A percentile compares a stretch with the other conserved stretches of the same genome.
Conservation (phyloP, 2,329 filamentous ascomycete genomes). For the Penicillium sp. region DNA sequence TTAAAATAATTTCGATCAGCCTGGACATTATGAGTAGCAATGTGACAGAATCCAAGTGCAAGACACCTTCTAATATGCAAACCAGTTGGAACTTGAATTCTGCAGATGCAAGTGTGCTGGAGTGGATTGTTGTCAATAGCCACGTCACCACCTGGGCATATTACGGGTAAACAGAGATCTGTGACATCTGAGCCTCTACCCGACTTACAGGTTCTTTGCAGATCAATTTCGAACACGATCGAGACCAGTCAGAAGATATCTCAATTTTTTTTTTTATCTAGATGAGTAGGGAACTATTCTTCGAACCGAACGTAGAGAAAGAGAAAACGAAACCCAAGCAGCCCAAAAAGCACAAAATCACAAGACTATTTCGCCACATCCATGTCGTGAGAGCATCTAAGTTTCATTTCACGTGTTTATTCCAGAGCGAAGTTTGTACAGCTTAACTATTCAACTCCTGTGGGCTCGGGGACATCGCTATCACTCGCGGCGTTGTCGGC, state of each 20-base stretch:
- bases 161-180: background rate
- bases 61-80: no score
- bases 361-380: conserved; percentile 25
- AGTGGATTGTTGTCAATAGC: no score
- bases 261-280: conserved; percentile 8
- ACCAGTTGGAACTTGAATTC: no score
- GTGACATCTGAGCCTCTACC: background rate
- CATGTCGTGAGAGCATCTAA: conserved; percentile 28
- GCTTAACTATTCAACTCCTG: background rate
- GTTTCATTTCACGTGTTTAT: conserved; percentile 17
- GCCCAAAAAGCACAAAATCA: conserved; percentile 12
- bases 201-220: background rate
- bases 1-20: no score
- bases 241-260: background rate
- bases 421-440: background rate
- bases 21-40: no score
- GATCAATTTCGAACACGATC: background rate
- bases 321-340: conserved; percentile 10
- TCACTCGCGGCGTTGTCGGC: conserved; percentile 9
- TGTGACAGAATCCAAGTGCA: no score
- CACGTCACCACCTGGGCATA: no score
- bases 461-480: conserved; percentile 2
- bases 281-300: conserved; percentile 12
- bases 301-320: background rate
- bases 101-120: no score